These are phyloP conservation scores for Tolypocladium inflatum DNA, from an alignment of 2,329 filamentous ascomycete species.

Conservation along the genomic window DNA sequence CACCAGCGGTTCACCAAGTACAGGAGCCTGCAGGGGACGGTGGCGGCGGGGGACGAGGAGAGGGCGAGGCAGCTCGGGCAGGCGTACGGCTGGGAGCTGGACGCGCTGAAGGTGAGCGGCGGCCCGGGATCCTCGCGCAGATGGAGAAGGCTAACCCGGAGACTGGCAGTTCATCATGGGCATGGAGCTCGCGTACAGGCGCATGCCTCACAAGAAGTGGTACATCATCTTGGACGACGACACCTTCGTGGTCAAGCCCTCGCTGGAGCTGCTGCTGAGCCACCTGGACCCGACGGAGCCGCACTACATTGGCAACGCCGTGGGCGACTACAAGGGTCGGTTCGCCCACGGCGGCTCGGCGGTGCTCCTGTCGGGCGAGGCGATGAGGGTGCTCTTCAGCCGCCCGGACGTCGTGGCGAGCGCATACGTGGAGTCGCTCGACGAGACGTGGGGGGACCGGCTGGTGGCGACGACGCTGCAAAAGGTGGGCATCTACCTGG, in stretches of 20 bases:
- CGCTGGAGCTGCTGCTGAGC: constrained; percentile 35
- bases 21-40: constrained; percentile 24
- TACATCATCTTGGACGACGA: constrained; percentile 50
- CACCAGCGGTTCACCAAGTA: constrained; percentile 32
- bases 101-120: constrained; percentile 35
- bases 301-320: constrained; percentile 46
- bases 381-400: constrained; percentile 36
- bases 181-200: constrained; percentile 40
- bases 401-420: constrained; percentile 30
- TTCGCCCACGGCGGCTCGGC: constrained; percentile 50
- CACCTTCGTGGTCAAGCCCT: constrained; percentile 42
- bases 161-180: constrained; percentile 40
- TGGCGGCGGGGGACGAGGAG: constrained; percentile 26
- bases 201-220: constrained; percentile 47
- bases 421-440: constrained; percentile 37
- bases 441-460: constrained; percentile 44
- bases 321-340: constrained; percentile 44
- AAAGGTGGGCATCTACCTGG: constrained; percentile 43
- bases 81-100: constrained; percentile 37
- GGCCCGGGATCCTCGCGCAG: not conserved
- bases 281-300: constrained; percentile 37
- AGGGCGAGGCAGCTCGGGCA: constrained; percentile 26
- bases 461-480: constrained; percentile 43
- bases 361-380: constrained; percentile 40
- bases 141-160: not conserved